These are phyloP conservation scores for Hirschioporus abietinus DNA, from an alignment of 768 basidiomycete genomes.

Conservation along the genomic window DNA sequence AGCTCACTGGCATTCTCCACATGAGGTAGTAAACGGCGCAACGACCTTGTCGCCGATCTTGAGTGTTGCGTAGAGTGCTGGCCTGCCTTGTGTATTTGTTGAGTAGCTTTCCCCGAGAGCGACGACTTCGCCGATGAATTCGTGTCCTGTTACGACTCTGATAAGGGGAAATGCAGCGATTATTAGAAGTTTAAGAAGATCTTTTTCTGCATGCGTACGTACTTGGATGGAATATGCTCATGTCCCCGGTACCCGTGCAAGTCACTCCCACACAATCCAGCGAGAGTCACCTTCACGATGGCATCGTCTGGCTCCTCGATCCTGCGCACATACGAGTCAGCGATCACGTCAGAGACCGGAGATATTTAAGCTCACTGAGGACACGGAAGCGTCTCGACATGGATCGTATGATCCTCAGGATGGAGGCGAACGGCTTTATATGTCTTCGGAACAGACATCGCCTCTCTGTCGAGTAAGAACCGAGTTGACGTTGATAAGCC, in stretches of 20 bases:
- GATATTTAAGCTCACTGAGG: conserved; percentile 4
- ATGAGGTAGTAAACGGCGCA: conserved; percentile 73
- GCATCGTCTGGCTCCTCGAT: conserved; percentile 72
- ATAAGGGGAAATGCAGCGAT: conserved; percentile 6
- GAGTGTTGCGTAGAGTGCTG: conserved; percentile 56
- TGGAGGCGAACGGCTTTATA: conserved; percentile 12
- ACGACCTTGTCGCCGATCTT: conserved; percentile 73
- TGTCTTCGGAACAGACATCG: background rate
- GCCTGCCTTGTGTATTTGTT: conserved; percentile 37
- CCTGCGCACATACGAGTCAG: conserved; percentile 28
- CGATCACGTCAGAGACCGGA: background rate
- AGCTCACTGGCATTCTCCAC: conserved; percentile 79
- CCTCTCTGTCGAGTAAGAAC: too few relatives aligned
- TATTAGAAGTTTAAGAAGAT: background rate
- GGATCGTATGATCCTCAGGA: conserved; percentile 10
- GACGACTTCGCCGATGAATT: conserved; percentile 70
- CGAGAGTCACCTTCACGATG: conserved; percentile 61
- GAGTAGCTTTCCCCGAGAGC: conserved; percentile 57
- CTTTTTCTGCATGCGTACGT: background rate
- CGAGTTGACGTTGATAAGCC: too few relatives aligned
- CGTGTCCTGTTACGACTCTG: conserved; percentile 69
- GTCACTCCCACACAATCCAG: conserved; percentile 22
- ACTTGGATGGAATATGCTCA: conserved; percentile 8
- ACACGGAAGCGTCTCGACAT: conserved; percentile 10
- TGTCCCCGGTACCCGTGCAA: conserved; percentile 21